These are phyloP conservation scores for Ganoderma lucidum DNA, from an alignment of 1,284 basidiomycete species.

Conservation along the genomic window DNA sequence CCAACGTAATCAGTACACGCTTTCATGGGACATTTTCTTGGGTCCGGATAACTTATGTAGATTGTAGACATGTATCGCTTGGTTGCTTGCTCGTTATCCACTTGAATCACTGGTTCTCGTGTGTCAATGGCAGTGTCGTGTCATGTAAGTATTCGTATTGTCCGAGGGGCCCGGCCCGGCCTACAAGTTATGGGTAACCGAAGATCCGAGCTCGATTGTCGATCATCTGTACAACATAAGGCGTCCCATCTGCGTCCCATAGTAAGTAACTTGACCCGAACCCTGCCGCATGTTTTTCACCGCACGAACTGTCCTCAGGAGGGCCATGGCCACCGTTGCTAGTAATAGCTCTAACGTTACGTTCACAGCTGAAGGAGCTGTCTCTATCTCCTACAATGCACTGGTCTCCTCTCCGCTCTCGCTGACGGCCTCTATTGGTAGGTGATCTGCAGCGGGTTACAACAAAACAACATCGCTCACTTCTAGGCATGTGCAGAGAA, in stretches of 20 bases:
- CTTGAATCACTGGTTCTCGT: neutral
- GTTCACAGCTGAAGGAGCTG: constrained; percentile 63
- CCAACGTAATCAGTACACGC: neutral
- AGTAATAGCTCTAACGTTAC: constrained; percentile 38
- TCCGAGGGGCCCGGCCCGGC: neutral
- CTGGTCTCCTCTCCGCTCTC: constrained; percentile 67
- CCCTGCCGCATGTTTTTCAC: constrained; percentile 20
- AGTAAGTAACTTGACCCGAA: neutral
- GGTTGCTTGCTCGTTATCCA: neutral
- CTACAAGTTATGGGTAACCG: neutral
- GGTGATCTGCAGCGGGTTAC: constrained; percentile 24
- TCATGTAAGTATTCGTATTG: neutral
- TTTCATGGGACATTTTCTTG: constrained; percentile 8
- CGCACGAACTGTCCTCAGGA: constrained; percentile 25
- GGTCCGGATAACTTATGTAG: constrained; percentile 13
- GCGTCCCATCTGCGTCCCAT: neutral
- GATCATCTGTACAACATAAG: neutral
- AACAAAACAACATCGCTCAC: neutral
- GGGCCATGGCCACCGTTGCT: constrained; percentile 39
- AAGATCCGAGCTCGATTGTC: neutral
- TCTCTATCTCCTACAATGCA: constrained; percentile 75
- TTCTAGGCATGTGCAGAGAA: constrained; percentile 52
- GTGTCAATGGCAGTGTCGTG: neutral
- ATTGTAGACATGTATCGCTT: constrained; percentile 5
- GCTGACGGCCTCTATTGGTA: constrained; percentile 70